phyloP scores from a whole-genome alignment of 495 filamentous ascomycete genomes.

The Podospora pseudoanserina region DNA sequence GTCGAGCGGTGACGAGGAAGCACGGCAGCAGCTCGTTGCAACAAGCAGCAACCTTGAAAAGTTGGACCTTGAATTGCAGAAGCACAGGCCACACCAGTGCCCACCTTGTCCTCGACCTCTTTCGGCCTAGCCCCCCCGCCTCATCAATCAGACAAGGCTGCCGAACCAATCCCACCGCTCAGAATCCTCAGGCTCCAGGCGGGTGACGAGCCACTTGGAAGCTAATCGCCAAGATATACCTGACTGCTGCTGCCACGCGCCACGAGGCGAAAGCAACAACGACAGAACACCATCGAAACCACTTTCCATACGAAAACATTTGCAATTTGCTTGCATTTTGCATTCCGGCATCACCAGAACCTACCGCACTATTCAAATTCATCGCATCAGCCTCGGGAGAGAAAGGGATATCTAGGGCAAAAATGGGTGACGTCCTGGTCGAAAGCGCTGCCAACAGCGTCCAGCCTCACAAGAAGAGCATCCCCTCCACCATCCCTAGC shows the following conservation, averaged over 20 bases:
- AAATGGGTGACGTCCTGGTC: slow-evolving; percentile 79
- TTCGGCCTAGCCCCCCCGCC: not conserved
- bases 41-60: slow-evolving; percentile 4
- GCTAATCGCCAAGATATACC: slow-evolving; percentile 19
- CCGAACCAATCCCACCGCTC: slow-evolving; percentile 1
- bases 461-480: slow-evolving; percentile 71
- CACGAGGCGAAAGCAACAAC: slow-evolving; percentile 29
- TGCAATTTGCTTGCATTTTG: not conserved
- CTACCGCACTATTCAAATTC: not conserved
- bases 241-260: slow-evolving; percentile 24
- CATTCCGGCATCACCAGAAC: not conserved
- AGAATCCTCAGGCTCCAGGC: slow-evolving; percentile 26
- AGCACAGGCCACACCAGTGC: slow-evolving; percentile 2
- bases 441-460: slow-evolving; percentile 71
- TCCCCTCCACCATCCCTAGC: slow-evolving; percentile 81
- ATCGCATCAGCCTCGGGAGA: not conserved
- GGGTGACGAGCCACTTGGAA: slow-evolving; percentile 29
- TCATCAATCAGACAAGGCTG: slow-evolving; percentile 14
- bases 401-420: slow-evolving; percentile 22
- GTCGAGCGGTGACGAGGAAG: not conserved
- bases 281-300: slow-evolving; percentile 25
- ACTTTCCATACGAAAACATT: slow-evolving; percentile 6
- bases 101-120: not conserved
- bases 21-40: not conserved
- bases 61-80: slow-evolving; percentile 1